Conservation (phyloP, 441 rosid genomes). For the Adansonia madagascariensis region DNA sequence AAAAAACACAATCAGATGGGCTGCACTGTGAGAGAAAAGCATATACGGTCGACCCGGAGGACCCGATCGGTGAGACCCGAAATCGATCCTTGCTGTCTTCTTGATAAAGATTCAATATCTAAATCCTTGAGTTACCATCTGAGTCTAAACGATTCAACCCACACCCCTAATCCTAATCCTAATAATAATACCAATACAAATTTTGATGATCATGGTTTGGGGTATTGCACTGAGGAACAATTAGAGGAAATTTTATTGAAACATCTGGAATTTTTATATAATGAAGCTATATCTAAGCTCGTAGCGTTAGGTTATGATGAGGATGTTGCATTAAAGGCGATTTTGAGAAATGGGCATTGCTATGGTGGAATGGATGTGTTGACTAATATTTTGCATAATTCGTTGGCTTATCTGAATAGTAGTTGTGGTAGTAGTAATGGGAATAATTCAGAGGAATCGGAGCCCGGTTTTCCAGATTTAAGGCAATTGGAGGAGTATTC, state of each 20-base stretch:
- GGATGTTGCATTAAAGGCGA: constrained; percentile 68
- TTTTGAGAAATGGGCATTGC: constrained; percentile 73
- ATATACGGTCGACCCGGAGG: constrained; percentile 60
- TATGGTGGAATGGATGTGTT: constrained; percentile 88
- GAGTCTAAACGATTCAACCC: constrained; percentile 44
- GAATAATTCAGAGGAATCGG: constrained; percentile 48
- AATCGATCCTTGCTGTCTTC: constrained; percentile 56
- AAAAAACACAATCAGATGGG: constrained; percentile 43
- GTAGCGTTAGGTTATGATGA: constrained; percentile 69
- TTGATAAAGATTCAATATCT: constrained; percentile 44
- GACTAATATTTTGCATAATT: constrained; percentile 73
- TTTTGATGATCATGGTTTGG: constrained; percentile 70
- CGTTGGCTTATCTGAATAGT: constrained; percentile 71
- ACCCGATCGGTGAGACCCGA: constrained; percentile 63
- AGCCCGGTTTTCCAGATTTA: constrained; percentile 65
- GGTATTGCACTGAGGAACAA: constrained; percentile 82
- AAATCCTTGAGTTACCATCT: constrained; percentile 53
- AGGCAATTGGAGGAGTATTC: constrained; percentile 81
- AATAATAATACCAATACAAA: constrained; percentile 28
- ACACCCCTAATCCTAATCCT: constrained; percentile 31
- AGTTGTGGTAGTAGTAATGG: constrained; percentile 41
- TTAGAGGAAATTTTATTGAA: constrained; percentile 71
- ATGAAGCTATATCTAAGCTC: constrained; percentile 73
- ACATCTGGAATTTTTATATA: constrained; percentile 66
- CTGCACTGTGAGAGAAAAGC: constrained; percentile 74